Base-by-base conservation (phyloP, 2,329 filamentous ascomycete species). In the Geosmithia flava region DNA sequence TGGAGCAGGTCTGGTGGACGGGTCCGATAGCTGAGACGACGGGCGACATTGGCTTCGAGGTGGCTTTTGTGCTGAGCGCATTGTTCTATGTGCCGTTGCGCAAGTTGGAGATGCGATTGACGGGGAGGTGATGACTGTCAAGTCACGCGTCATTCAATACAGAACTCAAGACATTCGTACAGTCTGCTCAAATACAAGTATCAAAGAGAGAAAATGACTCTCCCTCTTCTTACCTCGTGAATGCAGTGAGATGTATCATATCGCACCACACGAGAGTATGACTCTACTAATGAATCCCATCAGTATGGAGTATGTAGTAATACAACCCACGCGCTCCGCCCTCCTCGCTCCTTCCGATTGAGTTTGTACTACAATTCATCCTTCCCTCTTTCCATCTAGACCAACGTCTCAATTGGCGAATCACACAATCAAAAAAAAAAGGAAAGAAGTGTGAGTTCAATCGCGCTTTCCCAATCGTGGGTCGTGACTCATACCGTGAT, bases 31-130 rank as follows among this genome's bases (percentile, higher is more conserved):
- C 78, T 0, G 62, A 69, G 59, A 71, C 55, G 37, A 80, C 78
- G 11, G 80, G 80, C 0, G 80, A 84, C 53, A 75, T 84, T 58
- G 81, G 80, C 0, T 82, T 84, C 49, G 80, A 84, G 64, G 62
- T 80, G 58, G 79, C 79, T 0, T 74, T 83, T 55, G 68, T 69
- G 27, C 57, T 76, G 49, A 73, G 71, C 13, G 68, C 60, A 1
- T 11, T 76, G 30, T 58, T 67, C 23, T 78, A 76, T 48, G 46
- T 74, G 2, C 71, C 72, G 3, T 58, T 77, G 13, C 62, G 74
- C 7, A 68, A 62, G 55, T 46, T 68, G 0, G 74, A 77, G 60
- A 69, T 64, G 51, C 62, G 60, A 44, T 42, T 59, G 27, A 55
- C 55, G 13, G 58, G 50, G 37, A 20, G 48, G 42, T 50, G 39